A percentile compares a stretch with the other conserved stretches of the same genome.
Evolutionary conservation across 1,284 basidiomycete species (phyloP).

Genomic region (Boletus subluridellus): DNA sequence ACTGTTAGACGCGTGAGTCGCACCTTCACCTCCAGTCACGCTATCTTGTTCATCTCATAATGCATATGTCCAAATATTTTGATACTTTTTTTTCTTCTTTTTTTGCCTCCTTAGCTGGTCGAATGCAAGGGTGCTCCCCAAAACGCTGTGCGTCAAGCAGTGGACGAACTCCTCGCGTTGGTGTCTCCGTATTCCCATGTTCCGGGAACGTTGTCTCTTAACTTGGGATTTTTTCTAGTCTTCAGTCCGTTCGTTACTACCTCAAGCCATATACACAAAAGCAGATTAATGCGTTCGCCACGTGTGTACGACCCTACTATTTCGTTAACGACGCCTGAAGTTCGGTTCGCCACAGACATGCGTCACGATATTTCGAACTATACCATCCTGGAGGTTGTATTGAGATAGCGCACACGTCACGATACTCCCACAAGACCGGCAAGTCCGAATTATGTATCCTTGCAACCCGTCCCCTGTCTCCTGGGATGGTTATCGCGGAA

Average conservation of each 20-base stretch:
- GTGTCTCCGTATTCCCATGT: slow-evolving; percentile 33
- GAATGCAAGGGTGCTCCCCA: slow-evolving; percentile 50
- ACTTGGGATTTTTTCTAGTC: slow-evolving; percentile 40
- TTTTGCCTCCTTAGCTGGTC: slow-evolving; percentile 49
- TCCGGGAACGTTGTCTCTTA: slow-evolving; percentile 17
- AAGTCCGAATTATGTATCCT: slow-evolving; percentile 89
- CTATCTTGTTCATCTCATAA: slow-evolving; percentile 28
- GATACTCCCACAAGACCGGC: slow-evolving; percentile 80
- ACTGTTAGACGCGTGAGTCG: slow-evolving; percentile 72
- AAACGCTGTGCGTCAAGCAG: slow-evolving; percentile 59
- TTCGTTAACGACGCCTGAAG: slow-evolving; percentile 26
- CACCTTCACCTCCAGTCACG: slow-evolving; percentile 26
- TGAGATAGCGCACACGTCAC: slow-evolving; percentile 82
- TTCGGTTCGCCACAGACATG: slow-evolving; percentile 55
- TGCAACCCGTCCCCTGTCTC: slow-evolving; percentile 69
- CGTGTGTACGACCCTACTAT: slow-evolving; percentile 52
- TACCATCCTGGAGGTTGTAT: slow-evolving; percentile 78
- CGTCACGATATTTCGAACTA: slow-evolving; percentile 80
- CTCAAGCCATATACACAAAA: slow-evolving; percentile 67
- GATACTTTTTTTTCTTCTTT: slow-evolving; percentile 11
- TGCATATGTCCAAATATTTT: slow-evolving; percentile 14
- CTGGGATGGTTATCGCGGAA: slow-evolving; percentile 72
- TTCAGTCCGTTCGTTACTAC: slow-evolving; percentile 70
- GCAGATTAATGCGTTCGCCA: slow-evolving; percentile 84
- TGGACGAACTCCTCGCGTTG: slow-evolving; percentile 70